Conservation (phyloP, 768 basidiomycete species). For the Dendrothele bispora region DNA sequence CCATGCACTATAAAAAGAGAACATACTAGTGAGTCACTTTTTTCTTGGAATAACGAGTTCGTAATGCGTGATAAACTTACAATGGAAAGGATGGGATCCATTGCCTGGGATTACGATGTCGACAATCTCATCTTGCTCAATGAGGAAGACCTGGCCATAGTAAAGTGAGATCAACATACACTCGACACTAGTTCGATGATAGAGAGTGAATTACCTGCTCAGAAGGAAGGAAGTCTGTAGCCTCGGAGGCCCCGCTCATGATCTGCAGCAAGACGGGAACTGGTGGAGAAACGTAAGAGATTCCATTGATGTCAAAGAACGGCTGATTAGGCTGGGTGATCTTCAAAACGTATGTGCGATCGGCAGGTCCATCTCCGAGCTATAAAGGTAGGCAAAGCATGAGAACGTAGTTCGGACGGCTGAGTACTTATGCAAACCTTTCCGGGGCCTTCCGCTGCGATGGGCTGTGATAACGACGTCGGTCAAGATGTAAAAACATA, state of each 20-base stretch:
- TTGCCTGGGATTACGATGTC: conserved; percentile 47
- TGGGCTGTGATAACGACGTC: too few relatives aligned
- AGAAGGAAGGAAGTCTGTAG: conserved; percentile 46
- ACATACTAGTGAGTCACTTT: not conserved
- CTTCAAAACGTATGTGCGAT: conserved; percentile 19
- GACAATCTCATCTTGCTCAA: conserved; percentile 43
- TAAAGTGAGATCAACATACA: too few relatives aligned
- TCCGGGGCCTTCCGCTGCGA: conserved; percentile 14
- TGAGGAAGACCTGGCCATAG: conserved; percentile 17
- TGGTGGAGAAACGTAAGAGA: conserved; percentile 37
- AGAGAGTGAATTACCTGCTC: too few relatives aligned
- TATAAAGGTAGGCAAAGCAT: too few relatives aligned
- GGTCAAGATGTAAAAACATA: too few relatives aligned
- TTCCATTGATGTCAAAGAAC: conserved; percentile 30
- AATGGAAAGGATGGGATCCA: conserved; percentile 32
- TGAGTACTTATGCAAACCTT: too few relatives aligned
- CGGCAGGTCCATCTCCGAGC: conserved; percentile 19
- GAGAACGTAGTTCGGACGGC: too few relatives aligned
- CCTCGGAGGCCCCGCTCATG: conserved; percentile 43
- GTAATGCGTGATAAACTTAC: conserved; percentile 16
- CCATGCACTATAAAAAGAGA: conserved; percentile 31
- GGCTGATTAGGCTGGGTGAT: conserved; percentile 28
- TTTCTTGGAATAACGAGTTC: not conserved
- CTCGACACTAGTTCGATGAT: too few relatives aligned
- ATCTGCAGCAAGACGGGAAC: conserved; percentile 54